Conservation (phyloP, 371 early-diverging fungal genomes). For the Mortierella sp. region DNA sequence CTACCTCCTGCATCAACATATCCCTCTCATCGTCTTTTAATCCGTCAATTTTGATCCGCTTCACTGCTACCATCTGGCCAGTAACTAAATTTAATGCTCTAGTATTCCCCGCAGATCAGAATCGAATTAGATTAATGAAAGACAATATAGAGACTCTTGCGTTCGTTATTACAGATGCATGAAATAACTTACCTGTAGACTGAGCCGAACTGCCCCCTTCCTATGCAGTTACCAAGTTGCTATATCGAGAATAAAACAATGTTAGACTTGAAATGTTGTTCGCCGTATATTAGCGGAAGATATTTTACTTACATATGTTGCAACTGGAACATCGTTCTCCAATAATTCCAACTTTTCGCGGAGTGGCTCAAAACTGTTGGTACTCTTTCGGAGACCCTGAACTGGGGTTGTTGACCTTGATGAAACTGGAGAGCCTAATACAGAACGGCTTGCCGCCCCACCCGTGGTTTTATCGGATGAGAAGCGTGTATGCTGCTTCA, state of each 20-base stretch:
- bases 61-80: conserved; percentile 91
- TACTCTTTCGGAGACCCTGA: conserved; percentile 43
- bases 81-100: conserved; percentile 86
- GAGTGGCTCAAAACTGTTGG: conserved; percentile 28
- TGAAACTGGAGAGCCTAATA: conserved; percentile 24
- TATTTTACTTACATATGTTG: conserved; percentile 62
- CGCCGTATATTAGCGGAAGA: background rate
- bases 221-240: conserved; percentile 89
- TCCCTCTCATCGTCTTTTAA: conserved; percentile 72
- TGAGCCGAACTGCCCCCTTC: conserved; percentile 92
- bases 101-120: background rate
- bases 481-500: conserved; percentile 28
- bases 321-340: conserved; percentile 62
- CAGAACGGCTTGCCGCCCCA: conserved; percentile 1
- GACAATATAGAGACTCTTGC: too few species aligned
- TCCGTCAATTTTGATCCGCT: conserved; percentile 82
- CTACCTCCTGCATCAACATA: conserved; percentile 79
- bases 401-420: conserved; percentile 54
- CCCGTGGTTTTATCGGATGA: conserved; percentile 34
- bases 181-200: conserved; percentile 71
- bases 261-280: background rate
- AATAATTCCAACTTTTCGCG: conserved; percentile 66
- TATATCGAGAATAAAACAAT: conserved; percentile 35
- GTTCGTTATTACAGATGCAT: too few species aligned
- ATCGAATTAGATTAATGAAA: too few species aligned